Evolutionary conservation across 441 rosid genomes (phyloP).

Genomic region (California macrophylla): DNA sequence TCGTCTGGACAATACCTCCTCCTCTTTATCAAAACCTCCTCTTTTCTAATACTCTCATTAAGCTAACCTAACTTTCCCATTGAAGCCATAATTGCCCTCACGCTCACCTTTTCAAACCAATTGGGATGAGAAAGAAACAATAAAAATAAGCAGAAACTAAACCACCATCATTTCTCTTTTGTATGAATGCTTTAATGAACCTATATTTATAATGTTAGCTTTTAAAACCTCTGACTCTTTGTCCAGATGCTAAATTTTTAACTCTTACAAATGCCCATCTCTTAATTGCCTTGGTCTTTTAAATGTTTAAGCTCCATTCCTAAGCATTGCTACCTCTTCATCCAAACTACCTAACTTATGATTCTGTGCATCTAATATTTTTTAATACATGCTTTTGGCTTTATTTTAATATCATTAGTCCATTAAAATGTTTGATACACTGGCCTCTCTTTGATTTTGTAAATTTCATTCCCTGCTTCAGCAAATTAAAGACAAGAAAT

Average conservation of each 20-base stretch:
- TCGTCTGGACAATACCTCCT: too few species aligned
- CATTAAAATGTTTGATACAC: constrained; percentile 17
- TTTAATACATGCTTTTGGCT: constrained; percentile 25
- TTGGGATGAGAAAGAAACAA: constrained; percentile 15
- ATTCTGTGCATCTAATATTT: constrained; percentile 23
- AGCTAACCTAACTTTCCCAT: neutral
- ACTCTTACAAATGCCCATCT: constrained; percentile 27
- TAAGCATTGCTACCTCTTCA: constrained; percentile 23
- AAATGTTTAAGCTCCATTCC: constrained; percentile 30
- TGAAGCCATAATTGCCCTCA: neutral
- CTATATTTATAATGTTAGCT: constrained; percentile 13
- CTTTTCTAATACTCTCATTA: neutral
- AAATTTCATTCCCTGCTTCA: neutral
- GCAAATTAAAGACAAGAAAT: neutral
- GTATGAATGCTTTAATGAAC: constrained; percentile 18
- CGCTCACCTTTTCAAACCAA: constrained; percentile 11
- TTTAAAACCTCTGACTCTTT: constrained; percentile 28
- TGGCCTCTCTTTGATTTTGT: neutral
- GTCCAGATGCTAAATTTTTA: constrained; percentile 18
- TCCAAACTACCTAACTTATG: constrained; percentile 42
- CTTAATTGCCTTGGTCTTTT: constrained; percentile 21
- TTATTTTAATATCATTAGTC: constrained; percentile 31
- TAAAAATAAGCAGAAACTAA: constrained; percentile 19
- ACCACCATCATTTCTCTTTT: constrained; percentile 24
- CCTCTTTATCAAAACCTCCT: neutral